Evolutionary conservation across 164 flowering plant genomes (phyloP).

Genomic region (Malania oleifera): DNA sequence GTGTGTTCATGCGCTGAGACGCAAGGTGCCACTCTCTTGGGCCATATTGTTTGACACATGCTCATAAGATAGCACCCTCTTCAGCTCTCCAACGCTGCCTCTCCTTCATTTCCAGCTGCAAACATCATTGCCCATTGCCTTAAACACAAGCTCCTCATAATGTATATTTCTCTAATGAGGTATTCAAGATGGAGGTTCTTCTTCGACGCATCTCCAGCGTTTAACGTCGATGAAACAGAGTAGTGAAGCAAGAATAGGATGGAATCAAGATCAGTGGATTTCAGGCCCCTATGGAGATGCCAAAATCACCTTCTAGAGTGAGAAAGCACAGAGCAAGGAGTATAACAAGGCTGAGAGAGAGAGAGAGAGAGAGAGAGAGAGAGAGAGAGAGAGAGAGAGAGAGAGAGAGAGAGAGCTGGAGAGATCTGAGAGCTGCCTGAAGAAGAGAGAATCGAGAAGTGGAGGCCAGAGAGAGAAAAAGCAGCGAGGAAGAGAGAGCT

Average conservation of each 20-base stretch:
- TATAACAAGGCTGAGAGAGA: not conserved
- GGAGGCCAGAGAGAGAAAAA: no score
- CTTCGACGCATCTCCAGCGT: conserved; percentile 25
- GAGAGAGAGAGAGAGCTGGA: no score
- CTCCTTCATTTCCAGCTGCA: conserved; percentile 42
- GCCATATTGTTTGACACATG: conserved; percentile 47
- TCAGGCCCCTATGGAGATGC: conserved; percentile 6
- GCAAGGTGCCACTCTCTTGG: conserved; percentile 46
- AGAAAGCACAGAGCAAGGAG: not conserved
- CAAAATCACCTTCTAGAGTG: conserved; percentile 11
- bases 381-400: no score
- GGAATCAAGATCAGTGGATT: not conserved
- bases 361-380: no score
- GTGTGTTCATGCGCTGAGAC: conserved; percentile 36
- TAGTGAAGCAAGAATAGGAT: not conserved
- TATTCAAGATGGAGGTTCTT: conserved; percentile 9
- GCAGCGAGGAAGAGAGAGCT: no score
- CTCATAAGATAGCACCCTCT: conserved; percentile 43
- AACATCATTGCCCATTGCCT: conserved; percentile 34
- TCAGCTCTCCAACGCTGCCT: conserved; percentile 48
- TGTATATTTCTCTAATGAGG: conserved; percentile 24
- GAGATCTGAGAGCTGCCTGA: no score
- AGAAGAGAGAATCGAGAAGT: no score
- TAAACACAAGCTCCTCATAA: conserved; percentile 38
- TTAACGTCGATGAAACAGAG: not conserved